Evolutionary conservation across 495 filamentous ascomycete species (phyloP), one percentile per base, ranked within the genome.

Genomic region (Emericellopsis terricola): DNA sequence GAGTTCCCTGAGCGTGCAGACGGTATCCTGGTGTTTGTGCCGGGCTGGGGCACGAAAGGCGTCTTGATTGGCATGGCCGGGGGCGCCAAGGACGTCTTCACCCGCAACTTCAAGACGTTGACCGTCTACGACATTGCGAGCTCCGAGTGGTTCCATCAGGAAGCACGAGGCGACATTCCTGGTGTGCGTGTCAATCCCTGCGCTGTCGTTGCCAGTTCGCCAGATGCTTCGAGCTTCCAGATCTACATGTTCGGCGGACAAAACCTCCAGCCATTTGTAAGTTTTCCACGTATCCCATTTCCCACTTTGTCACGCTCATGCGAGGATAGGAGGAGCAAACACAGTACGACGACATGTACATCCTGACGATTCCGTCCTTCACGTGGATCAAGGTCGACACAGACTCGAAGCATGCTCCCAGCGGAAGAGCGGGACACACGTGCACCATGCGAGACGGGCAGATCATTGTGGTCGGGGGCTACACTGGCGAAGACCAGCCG

Each of bases 231-330:
- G 8, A 71, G 64, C 20, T 77, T 77, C 48, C 76, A 84, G 38
- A 62, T 84, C 23, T 81, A 84, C 51, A 64, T 85, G 48, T 83
- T 72, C 41, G 79, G 75, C 4, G 79, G 79, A 1, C 78, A 84
- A 44, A 80, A 76, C 40, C 57, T 82, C 8, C 53, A 62, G 16
- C 76, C 76, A 3, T 64, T 56, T 40, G 59, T 59, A 31, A 39
- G 44, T 40, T 16, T 26, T 19, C 5, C 30, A n/a, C n/a, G n/a
- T n/a, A 11, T 11, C 24, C 14, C 18, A 4, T 23, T 10, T 14
- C 18, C 20, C 9, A 15, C 21, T 8, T n/a, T n/a, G n/a, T n/a
- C n/a, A n/a, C n/a, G n/a, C n/a, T n/a, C n/a, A n/a, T n/a, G n/a
- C n/a, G n/a, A n/a, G n/a, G n/a, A n/a, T n/a, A n/a, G n/a, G n/a